Percentiles rank a stretch among this genome's conserved stretches.
These are phyloP conservation scores for Citrus cavaleriei DNA, from an alignment of 345 rosid genomes.

Conservation along the genomic window DNA sequence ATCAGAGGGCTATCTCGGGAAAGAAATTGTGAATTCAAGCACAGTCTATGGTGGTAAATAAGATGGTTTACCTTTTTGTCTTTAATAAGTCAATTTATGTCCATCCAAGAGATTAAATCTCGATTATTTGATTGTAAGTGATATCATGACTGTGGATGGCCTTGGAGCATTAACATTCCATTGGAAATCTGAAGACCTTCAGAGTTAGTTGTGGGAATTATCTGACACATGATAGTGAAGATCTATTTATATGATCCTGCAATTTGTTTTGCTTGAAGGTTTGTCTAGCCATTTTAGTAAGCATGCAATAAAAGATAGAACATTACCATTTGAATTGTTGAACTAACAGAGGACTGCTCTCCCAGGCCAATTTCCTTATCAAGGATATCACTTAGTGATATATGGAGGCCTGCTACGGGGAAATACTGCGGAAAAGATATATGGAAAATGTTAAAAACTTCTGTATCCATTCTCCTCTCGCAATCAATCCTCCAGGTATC, in stretches of 20 bases:
- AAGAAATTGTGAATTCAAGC: not conserved
- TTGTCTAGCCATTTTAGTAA: conserved; percentile 1
- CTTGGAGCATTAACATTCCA: not conserved
- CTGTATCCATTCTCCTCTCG: conserved; percentile 84
- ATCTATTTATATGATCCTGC: not conserved
- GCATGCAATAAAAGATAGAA: not conserved
- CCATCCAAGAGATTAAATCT: not conserved
- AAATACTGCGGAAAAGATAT: conserved; percentile 57
- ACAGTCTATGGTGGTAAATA: not conserved
- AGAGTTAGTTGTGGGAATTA: not conserved
- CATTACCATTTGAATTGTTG: conserved; percentile 11
- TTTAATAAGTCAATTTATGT: not conserved
- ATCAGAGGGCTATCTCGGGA: not conserved
- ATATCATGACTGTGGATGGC: not conserved
- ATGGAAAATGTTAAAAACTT: conserved; percentile 77
- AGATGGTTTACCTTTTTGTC: not conserved
- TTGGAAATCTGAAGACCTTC: not conserved
- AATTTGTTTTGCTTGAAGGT: not conserved
- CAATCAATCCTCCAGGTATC: conserved; percentile 81
- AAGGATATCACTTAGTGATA: conserved; percentile 86
- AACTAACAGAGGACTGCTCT: conserved; percentile 20
- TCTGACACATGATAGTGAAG: conserved; percentile 4
- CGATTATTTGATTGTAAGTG: not conserved
- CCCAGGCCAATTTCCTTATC: conserved; percentile 80
- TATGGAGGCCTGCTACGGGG: conserved; percentile 87